Evolutionary conservation across 495 filamentous ascomycete species (phyloP).

Genomic region (Penicillium roqueforti): DNA sequence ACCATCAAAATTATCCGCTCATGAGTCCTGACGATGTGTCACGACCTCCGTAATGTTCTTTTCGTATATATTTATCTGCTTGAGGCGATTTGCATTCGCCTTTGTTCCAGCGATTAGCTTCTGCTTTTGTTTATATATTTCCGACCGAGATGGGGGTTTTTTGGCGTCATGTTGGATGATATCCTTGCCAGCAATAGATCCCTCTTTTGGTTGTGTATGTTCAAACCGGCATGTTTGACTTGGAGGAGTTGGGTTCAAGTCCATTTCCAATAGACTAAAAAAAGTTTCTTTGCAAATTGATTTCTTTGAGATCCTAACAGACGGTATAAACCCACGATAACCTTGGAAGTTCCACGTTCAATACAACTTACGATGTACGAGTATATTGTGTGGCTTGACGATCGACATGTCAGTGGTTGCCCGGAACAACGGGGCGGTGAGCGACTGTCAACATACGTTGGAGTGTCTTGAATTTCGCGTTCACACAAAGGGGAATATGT

Average conservation of each 20-base stretch:
- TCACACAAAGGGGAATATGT: not conserved
- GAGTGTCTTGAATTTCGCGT: not conserved
- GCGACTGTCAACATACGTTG: slow-evolving; percentile 15
- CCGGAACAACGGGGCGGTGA: slow-evolving; percentile 32
- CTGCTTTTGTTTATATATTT: not conserved
- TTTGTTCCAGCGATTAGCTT: slow-evolving; percentile 12
- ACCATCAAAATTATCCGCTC: slow-evolving; percentile 35
- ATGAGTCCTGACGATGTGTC: slow-evolving; percentile 34
- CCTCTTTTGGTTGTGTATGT: not conserved
- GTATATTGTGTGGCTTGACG: slow-evolving; percentile 1
- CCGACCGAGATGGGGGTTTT: not conserved
- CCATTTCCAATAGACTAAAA: not conserved
- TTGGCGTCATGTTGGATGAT: slow-evolving; percentile 1
- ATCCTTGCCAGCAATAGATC: slow-evolving; percentile 2
- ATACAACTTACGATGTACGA: not conserved
- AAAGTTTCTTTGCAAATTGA: not conserved
- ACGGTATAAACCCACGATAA: not conserved
- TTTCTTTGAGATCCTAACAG: not conserved
- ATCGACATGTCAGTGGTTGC: slow-evolving; percentile 23
- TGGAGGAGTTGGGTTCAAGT: not conserved
- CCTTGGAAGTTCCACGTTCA: not conserved
- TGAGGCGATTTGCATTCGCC: slow-evolving; percentile 11
- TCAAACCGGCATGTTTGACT: not conserved
- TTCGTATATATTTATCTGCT: slow-evolving; percentile 20
- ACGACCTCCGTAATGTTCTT: slow-evolving; percentile 18